A percentile compares a stretch with the other conserved stretches of the same genome.
Conservation (phyloP, 1,284 basidiomycete species). For the Cystodermella granulosa region DNA sequence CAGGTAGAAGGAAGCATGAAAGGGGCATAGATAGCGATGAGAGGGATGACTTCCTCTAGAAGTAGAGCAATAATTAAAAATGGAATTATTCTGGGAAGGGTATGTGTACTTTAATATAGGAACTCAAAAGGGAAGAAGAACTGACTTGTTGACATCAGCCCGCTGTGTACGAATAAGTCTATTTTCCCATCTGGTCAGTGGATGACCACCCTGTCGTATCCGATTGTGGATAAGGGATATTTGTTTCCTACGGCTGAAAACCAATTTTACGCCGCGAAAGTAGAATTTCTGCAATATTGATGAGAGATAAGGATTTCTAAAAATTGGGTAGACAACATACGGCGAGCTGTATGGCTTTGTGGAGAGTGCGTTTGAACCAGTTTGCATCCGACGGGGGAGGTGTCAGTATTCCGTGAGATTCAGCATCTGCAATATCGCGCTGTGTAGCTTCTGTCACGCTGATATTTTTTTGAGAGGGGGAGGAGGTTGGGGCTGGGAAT, state of each 20-base stretch:
- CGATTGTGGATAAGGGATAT: constrained; percentile 52
- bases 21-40: constrained; percentile 83
- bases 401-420: constrained; percentile 59
- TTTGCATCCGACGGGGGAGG: constrained; percentile 61
- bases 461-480: constrained; percentile 6
- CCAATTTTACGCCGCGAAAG: constrained; percentile 63
- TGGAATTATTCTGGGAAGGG: constrained; percentile 60
- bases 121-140: constrained; percentile 9
- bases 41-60: constrained; percentile 76
- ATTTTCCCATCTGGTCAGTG: constrained; percentile 59
- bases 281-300: constrained; percentile 67
- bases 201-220: constrained; percentile 51
- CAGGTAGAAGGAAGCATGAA: constrained; percentile 83
- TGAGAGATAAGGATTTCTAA: background rate
- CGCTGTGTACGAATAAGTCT: constrained; percentile 61
- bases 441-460: constrained; percentile 47
- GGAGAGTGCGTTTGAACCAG: constrained; percentile 51
- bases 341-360: constrained; percentile 66
- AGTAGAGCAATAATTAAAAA: constrained; percentile 73
- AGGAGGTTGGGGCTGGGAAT: constrained; percentile 2
- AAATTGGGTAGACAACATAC: constrained; percentile 38
- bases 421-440: constrained; percentile 61
- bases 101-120: constrained; percentile 4
- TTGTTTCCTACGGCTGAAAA: constrained; percentile 56
- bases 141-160: constrained; percentile 65